Conservation (phyloP, 495 filamentous ascomycete genomes). For the Tetracladium setigerum region DNA sequence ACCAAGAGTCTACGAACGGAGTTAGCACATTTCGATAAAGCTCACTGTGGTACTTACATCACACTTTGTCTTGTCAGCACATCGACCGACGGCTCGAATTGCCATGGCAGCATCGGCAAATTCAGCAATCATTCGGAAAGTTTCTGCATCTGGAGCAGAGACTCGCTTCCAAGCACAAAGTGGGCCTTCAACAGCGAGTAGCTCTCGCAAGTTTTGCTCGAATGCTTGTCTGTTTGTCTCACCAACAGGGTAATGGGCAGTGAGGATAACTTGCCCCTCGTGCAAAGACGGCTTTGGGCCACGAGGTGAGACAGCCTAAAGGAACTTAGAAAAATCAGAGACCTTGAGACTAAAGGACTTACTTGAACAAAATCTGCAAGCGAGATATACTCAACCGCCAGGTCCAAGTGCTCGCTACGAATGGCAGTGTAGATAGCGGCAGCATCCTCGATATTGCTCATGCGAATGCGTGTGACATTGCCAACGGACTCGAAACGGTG, state of each 20-base stretch:
- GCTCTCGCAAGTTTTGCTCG: constrained; percentile 35
- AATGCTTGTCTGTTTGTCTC: constrained; percentile 22
- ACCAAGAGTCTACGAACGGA: neutral
- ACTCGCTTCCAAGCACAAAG: constrained; percentile 42
- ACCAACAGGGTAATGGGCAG: constrained; percentile 24
- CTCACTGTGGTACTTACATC: neutral
- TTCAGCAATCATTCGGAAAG: constrained; percentile 40
- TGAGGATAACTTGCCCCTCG: constrained; percentile 46
- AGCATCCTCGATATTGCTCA: constrained; percentile 51
- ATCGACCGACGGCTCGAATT: constrained; percentile 20
- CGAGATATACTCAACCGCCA: constrained; percentile 41
- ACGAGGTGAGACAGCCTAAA: constrained; percentile 12
- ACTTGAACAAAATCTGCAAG: constrained; percentile 34
- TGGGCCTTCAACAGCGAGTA: constrained; percentile 45
- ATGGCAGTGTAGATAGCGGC: constrained; percentile 38
- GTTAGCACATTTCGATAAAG: neutral
- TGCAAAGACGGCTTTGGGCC: constrained; percentile 21
- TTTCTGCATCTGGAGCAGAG: constrained; percentile 23
- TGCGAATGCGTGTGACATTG: constrained; percentile 42
- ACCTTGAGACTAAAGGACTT: neutral
- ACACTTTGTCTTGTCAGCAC: neutral
- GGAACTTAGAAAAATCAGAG: constrained; percentile 5
- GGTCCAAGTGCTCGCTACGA: constrained; percentile 35
- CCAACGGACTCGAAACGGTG: constrained; percentile 14
- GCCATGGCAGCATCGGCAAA: constrained; percentile 43